Evolutionary conservation across 805 yeast genomes (phyloP).

Genomic region (Kuraishia hungarica): DNA sequence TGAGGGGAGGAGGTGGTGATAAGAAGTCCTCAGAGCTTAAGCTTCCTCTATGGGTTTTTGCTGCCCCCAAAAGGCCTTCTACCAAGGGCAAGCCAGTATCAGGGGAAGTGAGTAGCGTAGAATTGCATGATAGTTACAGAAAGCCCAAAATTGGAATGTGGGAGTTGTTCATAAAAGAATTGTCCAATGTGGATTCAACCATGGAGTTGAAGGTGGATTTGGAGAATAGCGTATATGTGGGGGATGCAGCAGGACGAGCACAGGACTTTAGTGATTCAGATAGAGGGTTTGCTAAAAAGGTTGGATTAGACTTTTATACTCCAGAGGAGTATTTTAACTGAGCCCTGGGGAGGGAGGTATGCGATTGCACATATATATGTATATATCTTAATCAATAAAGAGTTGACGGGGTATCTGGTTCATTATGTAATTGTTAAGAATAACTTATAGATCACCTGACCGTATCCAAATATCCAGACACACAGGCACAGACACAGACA

Average conservation of each 20-base stretch:
- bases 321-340: slow-evolving; percentile 47
- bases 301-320: slow-evolving; percentile 44
- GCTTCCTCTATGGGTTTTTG: slow-evolving; percentile 40
- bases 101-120: slow-evolving; percentile 17
- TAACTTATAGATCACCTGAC: too few relatives aligned
- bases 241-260: slow-evolving; percentile 91
- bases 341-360: neutral
- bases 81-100: slow-evolving; percentile 1
- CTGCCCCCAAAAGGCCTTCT: slow-evolving; percentile 50
- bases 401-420: too few relatives aligned
- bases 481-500: too few relatives aligned
- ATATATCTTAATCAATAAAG: too few relatives aligned
- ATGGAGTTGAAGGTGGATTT: slow-evolving; percentile 24
- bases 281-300: slow-evolving; percentile 50
- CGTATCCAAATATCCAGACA: too few relatives aligned
- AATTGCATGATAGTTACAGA: slow-evolving; percentile 34
- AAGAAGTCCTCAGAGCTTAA: neutral
- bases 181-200: slow-evolving; percentile 9
- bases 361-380: too few relatives aligned
- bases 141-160: slow-evolving; percentile 84
- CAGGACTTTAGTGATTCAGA: slow-evolving; percentile 81
- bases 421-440: too few relatives aligned
- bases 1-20: too few relatives aligned
- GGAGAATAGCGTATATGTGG: slow-evolving; percentile 58
- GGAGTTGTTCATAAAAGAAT: slow-evolving; percentile 36